Conservation (phyloP, 106 monocot genomes). For the Allium cepa region DNA sequence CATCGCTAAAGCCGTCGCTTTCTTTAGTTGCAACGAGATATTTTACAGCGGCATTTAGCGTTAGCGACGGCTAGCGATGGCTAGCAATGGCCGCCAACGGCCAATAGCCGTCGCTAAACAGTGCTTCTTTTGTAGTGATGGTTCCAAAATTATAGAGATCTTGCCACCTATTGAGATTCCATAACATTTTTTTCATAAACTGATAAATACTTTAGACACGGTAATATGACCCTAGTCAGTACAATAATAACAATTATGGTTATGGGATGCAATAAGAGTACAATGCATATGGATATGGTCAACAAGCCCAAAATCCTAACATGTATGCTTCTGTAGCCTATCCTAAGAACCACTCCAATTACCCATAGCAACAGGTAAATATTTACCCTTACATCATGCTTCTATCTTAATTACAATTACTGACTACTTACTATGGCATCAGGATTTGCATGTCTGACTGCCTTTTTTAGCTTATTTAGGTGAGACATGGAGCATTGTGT, state of each 20-base stretch:
- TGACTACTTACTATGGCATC: too few relatives aligned
- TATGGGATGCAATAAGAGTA: constrained; percentile 34
- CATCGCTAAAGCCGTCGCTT: too few relatives aligned
- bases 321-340: constrained; percentile 52
- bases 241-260: constrained; percentile 30
- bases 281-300: constrained; percentile 40
- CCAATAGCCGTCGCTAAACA: too few relatives aligned
- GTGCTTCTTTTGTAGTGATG: too few relatives aligned
- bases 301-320: constrained; percentile 41
- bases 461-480: too few relatives aligned
- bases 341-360: constrained; percentile 34
- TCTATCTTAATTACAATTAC: too few relatives aligned
- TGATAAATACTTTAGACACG: constrained; percentile 13
- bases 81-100: too few relatives aligned
- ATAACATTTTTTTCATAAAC: neutral
- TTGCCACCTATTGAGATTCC: neutral
- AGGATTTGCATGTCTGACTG: too few relatives aligned
- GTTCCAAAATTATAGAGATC: too few relatives aligned
- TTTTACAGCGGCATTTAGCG: too few relatives aligned
- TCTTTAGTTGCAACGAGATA: too few relatives aligned
- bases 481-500: constrained; percentile 87
- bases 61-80: too few relatives aligned
- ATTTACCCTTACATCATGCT: neutral
- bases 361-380: constrained; percentile 29
- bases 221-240: constrained; percentile 38